phyloP scores from a whole-genome alignment of 83 land plant species.

The Picea abies region DNA sequence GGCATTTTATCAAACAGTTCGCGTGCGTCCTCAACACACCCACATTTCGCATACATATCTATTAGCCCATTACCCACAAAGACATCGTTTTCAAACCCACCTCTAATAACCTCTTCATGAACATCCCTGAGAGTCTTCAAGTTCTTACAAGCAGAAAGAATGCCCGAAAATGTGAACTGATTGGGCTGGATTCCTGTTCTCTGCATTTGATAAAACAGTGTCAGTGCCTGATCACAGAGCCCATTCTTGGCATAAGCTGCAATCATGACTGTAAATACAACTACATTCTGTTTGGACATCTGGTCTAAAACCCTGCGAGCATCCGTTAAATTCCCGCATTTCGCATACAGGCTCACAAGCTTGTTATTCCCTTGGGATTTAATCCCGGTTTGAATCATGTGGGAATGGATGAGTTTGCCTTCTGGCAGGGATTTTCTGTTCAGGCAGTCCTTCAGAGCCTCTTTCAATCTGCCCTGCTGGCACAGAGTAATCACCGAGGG shows the following conservation, averaged over 20 bases:
- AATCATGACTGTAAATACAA: not conserved
- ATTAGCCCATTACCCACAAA: conserved; percentile 30
- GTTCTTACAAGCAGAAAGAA: conserved; percentile 48
- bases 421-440: not conserved
- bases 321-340: not conserved
- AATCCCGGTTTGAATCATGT: not conserved
- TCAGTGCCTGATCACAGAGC: conserved; percentile 30
- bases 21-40: conserved; percentile 25
- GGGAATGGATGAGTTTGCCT: not conserved
- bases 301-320: conserved; percentile 6
- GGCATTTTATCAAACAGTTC: conserved; percentile 24
- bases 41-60: conserved; percentile 34
- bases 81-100: conserved; percentile 2
- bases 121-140: conserved; percentile 24
- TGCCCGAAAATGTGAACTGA: conserved; percentile 47
- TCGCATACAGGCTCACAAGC: not conserved
- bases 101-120: conserved; percentile 22
- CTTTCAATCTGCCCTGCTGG: no score
- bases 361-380: not conserved
- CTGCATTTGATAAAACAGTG: conserved; percentile 49
- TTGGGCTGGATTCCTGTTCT: conserved; percentile 42
- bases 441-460: not conserved
- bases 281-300: not conserved
- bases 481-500: no score
- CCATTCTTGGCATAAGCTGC: no score